These are phyloP conservation scores for Juglanconis juglandina DNA, from an alignment of 2,329 filamentous ascomycete species.

Conservation along the genomic window DNA sequence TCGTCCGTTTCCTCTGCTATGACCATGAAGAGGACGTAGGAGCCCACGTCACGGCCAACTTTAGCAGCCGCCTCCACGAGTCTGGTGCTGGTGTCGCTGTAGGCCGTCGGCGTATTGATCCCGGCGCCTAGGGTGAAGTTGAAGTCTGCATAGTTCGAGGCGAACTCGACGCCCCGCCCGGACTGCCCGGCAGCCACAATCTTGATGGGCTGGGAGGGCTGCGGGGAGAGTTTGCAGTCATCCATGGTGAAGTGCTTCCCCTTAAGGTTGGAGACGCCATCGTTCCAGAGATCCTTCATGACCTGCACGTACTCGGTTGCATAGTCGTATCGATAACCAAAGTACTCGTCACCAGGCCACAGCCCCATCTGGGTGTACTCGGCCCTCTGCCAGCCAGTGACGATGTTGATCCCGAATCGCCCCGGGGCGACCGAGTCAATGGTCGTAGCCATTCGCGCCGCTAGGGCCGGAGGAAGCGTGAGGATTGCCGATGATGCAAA, in stretches of 20 bases:
- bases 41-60: background rate
- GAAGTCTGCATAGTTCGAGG: slow-evolving; percentile 2
- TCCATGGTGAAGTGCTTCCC: slow-evolving; percentile 1
- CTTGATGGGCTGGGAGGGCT: background rate
- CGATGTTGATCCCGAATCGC: background rate
- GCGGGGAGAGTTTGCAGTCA: background rate
- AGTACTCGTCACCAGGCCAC: background rate
- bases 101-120: slow-evolving; percentile 1
- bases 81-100: background rate
- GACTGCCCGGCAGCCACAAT: background rate
- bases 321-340: slow-evolving; percentile 4
- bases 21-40: background rate
- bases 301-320: background rate
- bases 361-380: background rate
- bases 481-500: slow-evolving; percentile 1
- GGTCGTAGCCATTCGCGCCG: background rate
- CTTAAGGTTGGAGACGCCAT: background rate
- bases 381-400: slow-evolving; percentile 1
- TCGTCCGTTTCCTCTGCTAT: background rate
- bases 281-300: background rate
- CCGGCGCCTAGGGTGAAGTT: background rate
- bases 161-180: background rate
- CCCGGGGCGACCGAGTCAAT: background rate
- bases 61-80: background rate
- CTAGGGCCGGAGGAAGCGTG: background rate